These are phyloP conservation scores for Quercus lobata DNA, from an alignment of 331 rosid species.

Conservation along the genomic window DNA sequence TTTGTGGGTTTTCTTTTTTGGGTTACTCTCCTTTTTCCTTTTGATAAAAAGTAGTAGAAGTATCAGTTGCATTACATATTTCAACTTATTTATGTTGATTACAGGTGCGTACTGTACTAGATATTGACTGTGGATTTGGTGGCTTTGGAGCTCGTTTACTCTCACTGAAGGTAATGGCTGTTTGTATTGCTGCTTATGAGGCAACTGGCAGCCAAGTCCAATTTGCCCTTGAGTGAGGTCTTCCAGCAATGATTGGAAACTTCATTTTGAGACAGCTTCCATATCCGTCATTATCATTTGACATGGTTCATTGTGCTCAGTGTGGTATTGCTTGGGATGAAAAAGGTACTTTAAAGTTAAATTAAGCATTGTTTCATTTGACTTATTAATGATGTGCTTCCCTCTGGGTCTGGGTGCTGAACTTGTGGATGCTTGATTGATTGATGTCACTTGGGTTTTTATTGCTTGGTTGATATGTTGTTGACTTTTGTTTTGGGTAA, in stretches of 20 bases:
- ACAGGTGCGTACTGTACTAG: constrained; percentile 79
- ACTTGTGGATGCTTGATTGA: not conserved
- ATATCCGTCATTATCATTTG: constrained; percentile 85
- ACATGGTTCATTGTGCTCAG: constrained; percentile 97
- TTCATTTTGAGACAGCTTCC: constrained; percentile 83
- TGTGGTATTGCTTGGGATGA: constrained; percentile 86
- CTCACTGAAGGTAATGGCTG: constrained; percentile 76
- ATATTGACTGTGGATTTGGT: constrained; percentile 96
- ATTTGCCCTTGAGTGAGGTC: constrained; percentile 98
- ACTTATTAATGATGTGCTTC: not conserved
- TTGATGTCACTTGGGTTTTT: not conserved
- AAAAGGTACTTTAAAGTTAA: constrained; percentile 48
- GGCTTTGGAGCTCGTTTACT: constrained; percentile 95
- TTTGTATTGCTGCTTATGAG: constrained; percentile 91
- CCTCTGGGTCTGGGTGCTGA: not conserved
- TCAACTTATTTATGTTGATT: constrained; percentile 24
- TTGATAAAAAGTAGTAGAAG: constrained; percentile 5
- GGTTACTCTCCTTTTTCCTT: not conserved
- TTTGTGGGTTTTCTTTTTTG: not conserved
- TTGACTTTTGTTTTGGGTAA: not conserved
- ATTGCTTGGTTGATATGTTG: not conserved
- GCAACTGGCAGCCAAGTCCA: constrained; percentile 99
- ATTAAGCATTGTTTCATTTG: not conserved
- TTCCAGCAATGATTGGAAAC: constrained; percentile 92
- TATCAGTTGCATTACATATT: constrained; percentile 9